phyloP scores from a whole-genome alignment of 108 stramenopile species.

The Cylindrotheca closterium region DNA sequence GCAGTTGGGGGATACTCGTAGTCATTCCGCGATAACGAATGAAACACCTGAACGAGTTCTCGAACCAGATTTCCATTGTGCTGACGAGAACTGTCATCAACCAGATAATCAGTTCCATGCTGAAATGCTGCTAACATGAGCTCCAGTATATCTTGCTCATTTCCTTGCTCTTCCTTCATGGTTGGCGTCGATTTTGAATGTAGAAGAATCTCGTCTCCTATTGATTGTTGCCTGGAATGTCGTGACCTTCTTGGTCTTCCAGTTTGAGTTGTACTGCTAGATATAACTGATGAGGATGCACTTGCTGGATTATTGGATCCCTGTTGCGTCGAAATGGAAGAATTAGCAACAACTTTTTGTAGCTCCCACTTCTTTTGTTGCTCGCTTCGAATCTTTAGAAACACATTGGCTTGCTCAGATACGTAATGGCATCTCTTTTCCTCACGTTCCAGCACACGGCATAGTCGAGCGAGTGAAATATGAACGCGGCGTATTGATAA shows the following conservation, averaged over 20 bases:
- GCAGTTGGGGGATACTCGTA: constrained; percentile 41
- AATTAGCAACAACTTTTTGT: constrained; percentile 2
- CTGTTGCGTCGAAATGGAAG: constrained; percentile 1
- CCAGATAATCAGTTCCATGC: not conserved
- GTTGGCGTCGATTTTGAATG: not conserved
- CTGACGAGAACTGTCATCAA: constrained; percentile 9
- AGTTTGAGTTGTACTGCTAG: constrained; percentile 2
- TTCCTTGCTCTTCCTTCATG: constrained; percentile 38
- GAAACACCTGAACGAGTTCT: constrained; percentile 70
- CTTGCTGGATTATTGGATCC: constrained; percentile 1
- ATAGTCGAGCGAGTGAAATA: constrained; percentile 66
- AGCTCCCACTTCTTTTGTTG: constrained; percentile 31
- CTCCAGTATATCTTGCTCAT: constrained; percentile 70
- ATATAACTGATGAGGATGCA: constrained; percentile 1
- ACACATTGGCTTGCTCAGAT: constrained; percentile 51
- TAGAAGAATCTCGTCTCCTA: not conserved
- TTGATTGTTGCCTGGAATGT: constrained; percentile 8
- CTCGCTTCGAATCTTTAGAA: constrained; percentile 46
- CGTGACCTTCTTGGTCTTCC: constrained; percentile 4
- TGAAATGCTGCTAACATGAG: constrained; percentile 63
- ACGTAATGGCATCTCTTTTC: constrained; percentile 77
- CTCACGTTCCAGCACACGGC: constrained; percentile 74
- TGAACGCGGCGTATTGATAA: constrained; percentile 63
- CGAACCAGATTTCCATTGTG: constrained; percentile 78
- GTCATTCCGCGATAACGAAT: constrained; percentile 62